Percentiles rank a stretch among this genome's conserved stretches.
Conservation (phyloP, 768 basidiomycete species). For the Pisolithus marmoratus region DNA sequence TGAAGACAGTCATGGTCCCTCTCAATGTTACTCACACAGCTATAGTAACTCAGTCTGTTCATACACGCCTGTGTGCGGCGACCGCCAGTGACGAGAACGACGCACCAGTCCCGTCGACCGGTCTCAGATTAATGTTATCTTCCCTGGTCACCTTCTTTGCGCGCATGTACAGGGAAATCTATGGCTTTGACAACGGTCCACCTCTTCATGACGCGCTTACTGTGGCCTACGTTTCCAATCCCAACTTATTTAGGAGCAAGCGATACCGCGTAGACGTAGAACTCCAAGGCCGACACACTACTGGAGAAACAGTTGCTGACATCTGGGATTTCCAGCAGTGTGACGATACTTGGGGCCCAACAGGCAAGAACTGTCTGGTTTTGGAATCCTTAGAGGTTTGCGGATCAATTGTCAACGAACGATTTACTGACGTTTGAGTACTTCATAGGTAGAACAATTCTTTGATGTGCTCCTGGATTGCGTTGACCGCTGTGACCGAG, state of each 20-base stretch:
- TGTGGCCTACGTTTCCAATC: slow-evolving; percentile 67
- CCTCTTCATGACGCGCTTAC: slow-evolving; percentile 87
- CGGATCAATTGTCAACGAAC: background rate
- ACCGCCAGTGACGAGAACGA: slow-evolving; percentile 7
- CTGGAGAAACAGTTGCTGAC: slow-evolving; percentile 80
- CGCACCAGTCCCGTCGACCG: slow-evolving; percentile 26
- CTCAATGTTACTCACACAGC: slow-evolving; percentile 87
- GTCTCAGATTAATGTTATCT: slow-evolving; percentile 66
- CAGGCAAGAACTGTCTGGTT: slow-evolving; percentile 74
- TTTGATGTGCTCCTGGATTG: slow-evolving; percentile 62
- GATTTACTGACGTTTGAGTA: slow-evolving; percentile 1
- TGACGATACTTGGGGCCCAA: slow-evolving; percentile 65
- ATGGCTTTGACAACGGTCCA: slow-evolving; percentile 80
- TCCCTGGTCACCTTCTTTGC: slow-evolving; percentile 75
- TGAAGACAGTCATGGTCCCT: slow-evolving; percentile 72
- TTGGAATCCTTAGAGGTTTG: slow-evolving; percentile 60
- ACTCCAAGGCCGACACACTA: slow-evolving; percentile 54
- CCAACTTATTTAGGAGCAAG: slow-evolving; percentile 53
- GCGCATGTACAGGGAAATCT: slow-evolving; percentile 62
- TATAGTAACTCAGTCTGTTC: slow-evolving; percentile 57
- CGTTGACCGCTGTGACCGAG: slow-evolving; percentile 49
- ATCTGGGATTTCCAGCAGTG: slow-evolving; percentile 56
- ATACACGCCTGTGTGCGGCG: slow-evolving; percentile 47
- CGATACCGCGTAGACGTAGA: slow-evolving; percentile 86
- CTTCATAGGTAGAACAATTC: slow-evolving; percentile 51